These are phyloP conservation scores for Biscogniauxia marginata DNA, from an alignment of 2,329 filamentous ascomycete genomes.

Conservation along the genomic window DNA sequence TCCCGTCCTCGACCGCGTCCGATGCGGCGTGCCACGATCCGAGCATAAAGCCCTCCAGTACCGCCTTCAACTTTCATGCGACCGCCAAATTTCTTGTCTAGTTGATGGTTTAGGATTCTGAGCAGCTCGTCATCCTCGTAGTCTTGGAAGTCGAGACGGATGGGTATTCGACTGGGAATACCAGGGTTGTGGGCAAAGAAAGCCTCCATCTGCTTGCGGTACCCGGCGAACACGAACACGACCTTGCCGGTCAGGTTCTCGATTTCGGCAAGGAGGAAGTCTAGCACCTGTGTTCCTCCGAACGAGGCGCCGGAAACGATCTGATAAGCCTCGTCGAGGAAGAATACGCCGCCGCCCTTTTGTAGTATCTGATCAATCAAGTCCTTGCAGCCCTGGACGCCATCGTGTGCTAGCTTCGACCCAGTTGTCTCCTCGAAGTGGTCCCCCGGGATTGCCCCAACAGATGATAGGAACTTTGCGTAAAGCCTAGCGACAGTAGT, in stretches of 20 bases:
- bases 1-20: conserved; percentile 53
- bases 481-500: conserved; percentile 75
- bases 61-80: conserved; percentile 62
- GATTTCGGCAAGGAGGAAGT: conserved; percentile 69
- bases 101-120: conserved; percentile 54
- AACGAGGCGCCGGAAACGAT: conserved; percentile 57
- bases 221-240: conserved; percentile 72
- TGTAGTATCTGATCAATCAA: conserved; percentile 56
- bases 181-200: conserved; percentile 76
- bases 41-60: conserved; percentile 55
- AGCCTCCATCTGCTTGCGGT: conserved; percentile 70
- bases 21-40: conserved; percentile 53
- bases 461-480: conserved; percentile 59
- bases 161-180: conserved; percentile 66
- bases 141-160: conserved; percentile 65
- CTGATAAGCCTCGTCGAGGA: conserved; percentile 81
- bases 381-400: conserved; percentile 56
- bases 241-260: conserved; percentile 70
- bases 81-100: conserved; percentile 52
- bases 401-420: conserved; percentile 61
- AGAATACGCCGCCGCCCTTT: conserved; percentile 66
- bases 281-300: conserved; percentile 62
- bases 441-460: conserved; percentile 61
- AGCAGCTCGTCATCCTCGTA: conserved; percentile 66
- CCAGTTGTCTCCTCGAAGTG: conserved; percentile 67